These are phyloP conservation scores for Cladochytrium replicatum DNA, from an alignment of 192 early-diverging fungal genomes.

Conservation along the genomic window DNA sequence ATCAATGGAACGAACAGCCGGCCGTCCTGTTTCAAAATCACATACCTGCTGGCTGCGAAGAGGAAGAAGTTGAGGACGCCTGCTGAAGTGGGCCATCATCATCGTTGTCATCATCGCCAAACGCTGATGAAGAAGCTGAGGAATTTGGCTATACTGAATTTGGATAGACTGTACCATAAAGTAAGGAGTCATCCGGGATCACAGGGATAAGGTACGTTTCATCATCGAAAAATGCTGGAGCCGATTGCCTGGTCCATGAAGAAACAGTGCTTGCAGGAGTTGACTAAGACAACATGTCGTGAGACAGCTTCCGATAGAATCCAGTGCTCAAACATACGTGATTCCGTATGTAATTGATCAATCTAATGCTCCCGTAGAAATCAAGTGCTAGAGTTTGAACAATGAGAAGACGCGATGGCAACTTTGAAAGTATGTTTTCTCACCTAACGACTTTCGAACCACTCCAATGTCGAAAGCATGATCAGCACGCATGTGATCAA, in stretches of 20 bases:
- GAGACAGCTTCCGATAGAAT: background rate
- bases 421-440: no score
- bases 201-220: conserved; percentile 35
- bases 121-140: conserved; percentile 15
- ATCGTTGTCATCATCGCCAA: conserved; percentile 39
- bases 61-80: conserved; percentile 12
- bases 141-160: background rate
- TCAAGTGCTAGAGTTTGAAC: conserved; percentile 19
- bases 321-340: background rate
- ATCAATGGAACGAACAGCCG: no score
- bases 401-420: no score
- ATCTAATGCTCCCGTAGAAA: conserved; percentile 18
- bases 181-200: conserved; percentile 39
- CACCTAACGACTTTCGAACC: conserved; percentile 13
- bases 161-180: conserved; percentile 25
- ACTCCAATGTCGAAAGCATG: conserved; percentile 27
- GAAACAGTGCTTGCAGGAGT: conserved; percentile 1
- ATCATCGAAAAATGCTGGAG: conserved; percentile 22
- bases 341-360: conserved; percentile 15
- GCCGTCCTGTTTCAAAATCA: background rate
- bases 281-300: background rate
- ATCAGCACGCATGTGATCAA: conserved; percentile 12
- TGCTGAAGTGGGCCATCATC: conserved; percentile 14
- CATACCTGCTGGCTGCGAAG: conserved; percentile 16
- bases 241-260: no score